A percentile compares a stretch with the other conserved stretches of the same genome.
phyloP scores from a whole-genome alignment of 805 yeast species.

The Metschnikowia henanensis region DNA sequence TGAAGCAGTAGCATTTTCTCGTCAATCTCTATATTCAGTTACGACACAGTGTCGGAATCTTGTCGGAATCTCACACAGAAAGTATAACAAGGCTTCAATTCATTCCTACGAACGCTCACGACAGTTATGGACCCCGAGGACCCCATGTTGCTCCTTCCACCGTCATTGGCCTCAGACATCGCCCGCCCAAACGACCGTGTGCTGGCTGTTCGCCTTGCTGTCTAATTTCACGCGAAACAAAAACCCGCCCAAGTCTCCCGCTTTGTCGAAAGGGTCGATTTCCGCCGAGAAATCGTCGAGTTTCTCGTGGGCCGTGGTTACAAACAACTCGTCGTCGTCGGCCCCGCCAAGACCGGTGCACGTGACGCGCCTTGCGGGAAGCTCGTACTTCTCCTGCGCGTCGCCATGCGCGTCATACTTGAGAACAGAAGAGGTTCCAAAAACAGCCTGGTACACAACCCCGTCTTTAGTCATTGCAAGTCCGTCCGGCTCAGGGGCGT shows the following conservation, averaged over 20 bases:
- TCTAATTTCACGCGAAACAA: constrained; percentile 47
- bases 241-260: constrained; percentile 61
- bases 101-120: no score
- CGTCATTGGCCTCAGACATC: no score
- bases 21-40: no score
- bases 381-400: constrained; percentile 46
- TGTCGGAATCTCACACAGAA: no score
- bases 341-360: constrained; percentile 65
- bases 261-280: constrained; percentile 23
- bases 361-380: constrained; percentile 64
- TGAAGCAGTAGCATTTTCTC: no score
- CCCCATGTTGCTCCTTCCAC: no score
- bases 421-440: constrained; percentile 57
- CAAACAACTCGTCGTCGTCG: constrained; percentile 54
- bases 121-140: no score
- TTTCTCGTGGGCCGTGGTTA: constrained; percentile 63
- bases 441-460: constrained; percentile 65
- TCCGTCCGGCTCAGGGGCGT: constrained; percentile 77
- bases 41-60: no score
- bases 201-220: constrained; percentile 28
- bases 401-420: constrained; percentile 51
- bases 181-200: constrained; percentile 34
- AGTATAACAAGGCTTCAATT: no score
- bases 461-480: constrained; percentile 56
- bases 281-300: constrained; percentile 37